Percentiles rank a stretch among this genome's conserved stretches.
phyloP scores from a whole-genome alignment of 495 filamentous ascomycete genomes.

The Talaromyces nanjingensis region DNA sequence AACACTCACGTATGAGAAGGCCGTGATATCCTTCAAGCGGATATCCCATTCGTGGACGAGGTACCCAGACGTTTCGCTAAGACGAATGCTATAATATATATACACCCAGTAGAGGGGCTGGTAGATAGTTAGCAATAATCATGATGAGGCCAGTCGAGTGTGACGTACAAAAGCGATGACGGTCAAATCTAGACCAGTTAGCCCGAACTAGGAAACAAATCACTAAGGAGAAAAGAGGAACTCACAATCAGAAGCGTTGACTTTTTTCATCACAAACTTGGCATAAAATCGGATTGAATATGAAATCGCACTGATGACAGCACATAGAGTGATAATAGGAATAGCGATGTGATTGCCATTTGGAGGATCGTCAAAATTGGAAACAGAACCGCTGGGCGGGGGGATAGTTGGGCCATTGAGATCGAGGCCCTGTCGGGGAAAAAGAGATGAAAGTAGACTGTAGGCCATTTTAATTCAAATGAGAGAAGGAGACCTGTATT shows the following conservation, averaged over 20 bases:
- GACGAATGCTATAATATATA: slow-evolving; percentile 10
- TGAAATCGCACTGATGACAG: slow-evolving; percentile 14
- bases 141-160: background rate
- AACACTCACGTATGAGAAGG: slow-evolving; percentile 13
- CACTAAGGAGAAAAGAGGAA: background rate
- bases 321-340: slow-evolving; percentile 13
- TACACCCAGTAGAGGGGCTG: slow-evolving; percentile 15
- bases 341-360: slow-evolving; percentile 20
- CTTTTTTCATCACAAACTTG: slow-evolving; percentile 14
- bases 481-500: background rate
- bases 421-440: slow-evolving; percentile 10
- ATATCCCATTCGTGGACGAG: slow-evolving; percentile 21
- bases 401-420: slow-evolving; percentile 11
- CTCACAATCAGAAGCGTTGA: slow-evolving; percentile 10
- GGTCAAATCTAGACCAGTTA: background rate
- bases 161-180: slow-evolving; percentile 1
- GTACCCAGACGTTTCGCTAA: slow-evolving; percentile 16
- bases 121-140: background rate
- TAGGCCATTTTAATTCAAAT: background rate
- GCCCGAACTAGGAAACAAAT: background rate
- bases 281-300: slow-evolving; percentile 15
- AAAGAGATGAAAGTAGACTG: background rate
- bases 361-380: slow-evolving; percentile 25
- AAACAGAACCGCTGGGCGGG: slow-evolving; percentile 13
- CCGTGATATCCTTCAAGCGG: slow-evolving; percentile 12